Evolutionary conservation across 495 filamentous ascomycete genomes (phyloP), one percentile per base, ranked within the genome.

Genomic region (Penicillium soppii): DNA sequence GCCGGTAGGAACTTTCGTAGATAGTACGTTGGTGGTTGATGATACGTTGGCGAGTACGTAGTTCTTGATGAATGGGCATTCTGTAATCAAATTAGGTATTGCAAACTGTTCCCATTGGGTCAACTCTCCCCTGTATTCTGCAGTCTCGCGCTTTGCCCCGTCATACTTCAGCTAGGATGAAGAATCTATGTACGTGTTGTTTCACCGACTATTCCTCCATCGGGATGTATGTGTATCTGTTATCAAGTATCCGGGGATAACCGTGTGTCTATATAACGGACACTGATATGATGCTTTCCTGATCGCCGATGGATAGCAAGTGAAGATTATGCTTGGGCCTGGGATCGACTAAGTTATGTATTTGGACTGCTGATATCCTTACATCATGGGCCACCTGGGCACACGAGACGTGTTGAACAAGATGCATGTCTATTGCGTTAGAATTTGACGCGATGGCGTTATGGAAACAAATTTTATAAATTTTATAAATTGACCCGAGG

Each of bases 381-480:
- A 47, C 44, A 47, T 47, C 32, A 47, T 37, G 1, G 17, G 25
- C 25, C 32, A n/a, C n/a, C n/a, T n/a, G n/a, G n/a, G n/a, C n/a
- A 35, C 20, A 35, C 29, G 43, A 35, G 29, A 36, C n/a, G n/a
- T n/a, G 44, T 26, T 36, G 21, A 37, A 47, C 32, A 12, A 35
- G 21, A 13, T 46, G 29, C 43, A 35, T 46, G 29, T 16, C 26
- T 30, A 46, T 26, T 36, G 7, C 43, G 29, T 46, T 46, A 4
- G 27, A n/a, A 35, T 7, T 23, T 22, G 3, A 25, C 2, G 9
- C 13, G 10, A 47, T 47, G 32, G 32, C 30, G 22, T 47, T 37
- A 36, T n/a, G 29, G 29, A 12, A 32, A 7, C 5, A 12, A 32
- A 32, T 5, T 12, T 10, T 32, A 3, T 10, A 32, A 32, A 19